Percentiles rank a stretch among this genome's conserved stretches.
Evolutionary conservation across 192 early-diverging fungal species (phyloP).

Genomic region (Podila epicladia): DNA sequence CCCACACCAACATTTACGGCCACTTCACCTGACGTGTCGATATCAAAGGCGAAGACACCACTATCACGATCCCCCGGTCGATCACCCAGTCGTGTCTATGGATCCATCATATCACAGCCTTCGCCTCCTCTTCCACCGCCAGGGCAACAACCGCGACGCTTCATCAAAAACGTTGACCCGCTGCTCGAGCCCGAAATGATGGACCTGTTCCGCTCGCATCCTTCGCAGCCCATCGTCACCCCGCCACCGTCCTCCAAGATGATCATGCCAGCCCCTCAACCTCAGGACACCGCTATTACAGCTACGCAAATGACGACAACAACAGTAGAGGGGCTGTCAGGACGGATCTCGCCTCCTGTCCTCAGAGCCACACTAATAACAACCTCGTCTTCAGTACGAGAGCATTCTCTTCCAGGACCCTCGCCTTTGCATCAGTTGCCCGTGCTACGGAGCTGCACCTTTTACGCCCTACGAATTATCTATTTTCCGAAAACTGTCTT

Average conservation of each 20-base stretch:
- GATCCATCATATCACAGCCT: not conserved
- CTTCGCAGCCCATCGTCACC: not conserved
- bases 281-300: not conserved
- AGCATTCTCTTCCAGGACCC: not conserved
- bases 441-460: not conserved
- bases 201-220: not conserved
- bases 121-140: slow-evolving; percentile 1
- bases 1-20: not conserved
- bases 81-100: not conserved
- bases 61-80: not conserved
- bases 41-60: not conserved
- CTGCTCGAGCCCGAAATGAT: not conserved
- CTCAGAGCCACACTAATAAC: not conserved
- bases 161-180: no score
- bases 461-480: not conserved
- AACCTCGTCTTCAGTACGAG: not conserved
- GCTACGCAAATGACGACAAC: not conserved
- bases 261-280: not conserved
- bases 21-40: not conserved
- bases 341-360: no score
- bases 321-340: not conserved
- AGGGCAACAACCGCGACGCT: not conserved
- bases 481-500: not conserved
- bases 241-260: not conserved
- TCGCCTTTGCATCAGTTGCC: not conserved